Evolutionary conservation across 306 rosid genomes (phyloP), one percentile per base, ranked within the genome.

Genomic region (Casuarina cunninghamiana): DNA sequence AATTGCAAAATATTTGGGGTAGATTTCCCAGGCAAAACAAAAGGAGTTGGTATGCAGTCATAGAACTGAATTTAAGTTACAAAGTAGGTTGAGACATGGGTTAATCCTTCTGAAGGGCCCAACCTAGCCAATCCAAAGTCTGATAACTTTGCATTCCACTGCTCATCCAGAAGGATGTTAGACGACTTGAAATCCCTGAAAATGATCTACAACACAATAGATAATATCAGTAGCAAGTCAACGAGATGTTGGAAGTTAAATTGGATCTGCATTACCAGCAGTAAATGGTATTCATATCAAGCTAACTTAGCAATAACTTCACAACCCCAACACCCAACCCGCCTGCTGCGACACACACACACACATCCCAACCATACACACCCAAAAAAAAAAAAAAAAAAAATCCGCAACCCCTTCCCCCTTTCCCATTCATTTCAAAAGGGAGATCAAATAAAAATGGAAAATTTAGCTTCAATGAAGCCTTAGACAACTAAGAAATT

Each of bases 171-270:
- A 81, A 95, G 97, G 76, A 95, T 93, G 77, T 95, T 95, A 26
- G 99, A 95, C 49, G 99, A 86, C 79, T 95, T 95, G 87, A 95
- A 95, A 88, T 95, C 99, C 88, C 99, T 85, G 87, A 95, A 95
- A 81, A 95, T 95, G 81, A 95, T 95, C 99, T 95, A 63, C 35
- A 62, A 26, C 43, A 72, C 13, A 58, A 74, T 42, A 53, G 77
- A 61, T 51, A 67, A 35, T 55, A 63, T 88, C 73, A 69, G 61
- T 58, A 79, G 77, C 86, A 75, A 38, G 41, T 35, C 21, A 79
- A 74, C 49, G 53, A 39, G 51, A 60, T 54, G 61, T 77, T 75
- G 73, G 74, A 11, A 53, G 83, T 58, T 80, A 72, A 51, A 72
- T 42, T 65, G 76, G 42, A 53, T 60, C 9, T 63, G 66, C 63